A percentile compares a stretch with the other conserved stretches of the same genome.
Evolutionary conservation across 345 rosid species (phyloP).

Genomic region (Microcos paniculata): DNA sequence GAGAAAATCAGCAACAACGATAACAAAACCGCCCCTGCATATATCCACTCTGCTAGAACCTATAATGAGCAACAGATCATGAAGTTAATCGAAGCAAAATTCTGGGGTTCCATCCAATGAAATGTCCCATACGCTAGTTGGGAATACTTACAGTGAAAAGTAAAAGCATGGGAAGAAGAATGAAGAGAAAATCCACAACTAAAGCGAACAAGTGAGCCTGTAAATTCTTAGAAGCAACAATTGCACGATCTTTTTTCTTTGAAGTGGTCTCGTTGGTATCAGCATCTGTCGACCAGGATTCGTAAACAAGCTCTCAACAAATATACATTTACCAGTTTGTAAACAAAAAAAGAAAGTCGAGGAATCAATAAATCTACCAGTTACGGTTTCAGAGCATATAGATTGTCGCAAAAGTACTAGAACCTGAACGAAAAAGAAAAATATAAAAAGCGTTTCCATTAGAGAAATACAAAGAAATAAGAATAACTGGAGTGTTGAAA

Average conservation of each 20-base stretch:
- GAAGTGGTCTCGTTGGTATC: slow-evolving; percentile 17
- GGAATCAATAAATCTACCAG: slow-evolving; percentile 33
- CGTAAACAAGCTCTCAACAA: background rate
- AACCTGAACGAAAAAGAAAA: slow-evolving; percentile 36
- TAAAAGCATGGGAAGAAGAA: slow-evolving; percentile 60
- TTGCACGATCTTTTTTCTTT: slow-evolving; percentile 46
- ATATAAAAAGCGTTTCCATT: background rate
- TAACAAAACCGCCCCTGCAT: slow-evolving; percentile 37
- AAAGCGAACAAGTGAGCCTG: slow-evolving; percentile 40
- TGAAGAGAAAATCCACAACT: slow-evolving; percentile 58
- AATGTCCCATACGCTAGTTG: background rate
- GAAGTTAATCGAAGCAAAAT: background rate
- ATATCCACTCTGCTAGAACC: slow-evolving; percentile 80
- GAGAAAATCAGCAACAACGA: slow-evolving; percentile 31
- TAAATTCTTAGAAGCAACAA: slow-evolving; percentile 40
- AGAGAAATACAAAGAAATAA: background rate
- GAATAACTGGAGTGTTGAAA: background rate
- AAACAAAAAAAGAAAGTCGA: slow-evolving; percentile 10
- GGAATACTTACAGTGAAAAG: slow-evolving; percentile 61
- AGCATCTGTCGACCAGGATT: slow-evolving; percentile 23
- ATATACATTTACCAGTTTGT: background rate
- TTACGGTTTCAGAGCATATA: slow-evolving; percentile 24
- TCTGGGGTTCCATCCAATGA: background rate
- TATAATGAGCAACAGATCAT: slow-evolving; percentile 20
- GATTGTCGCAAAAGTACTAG: slow-evolving; percentile 56